Conservation (phyloP, 2,329 filamentous ascomycete species). For the Metarhizium brunneum region DNA sequence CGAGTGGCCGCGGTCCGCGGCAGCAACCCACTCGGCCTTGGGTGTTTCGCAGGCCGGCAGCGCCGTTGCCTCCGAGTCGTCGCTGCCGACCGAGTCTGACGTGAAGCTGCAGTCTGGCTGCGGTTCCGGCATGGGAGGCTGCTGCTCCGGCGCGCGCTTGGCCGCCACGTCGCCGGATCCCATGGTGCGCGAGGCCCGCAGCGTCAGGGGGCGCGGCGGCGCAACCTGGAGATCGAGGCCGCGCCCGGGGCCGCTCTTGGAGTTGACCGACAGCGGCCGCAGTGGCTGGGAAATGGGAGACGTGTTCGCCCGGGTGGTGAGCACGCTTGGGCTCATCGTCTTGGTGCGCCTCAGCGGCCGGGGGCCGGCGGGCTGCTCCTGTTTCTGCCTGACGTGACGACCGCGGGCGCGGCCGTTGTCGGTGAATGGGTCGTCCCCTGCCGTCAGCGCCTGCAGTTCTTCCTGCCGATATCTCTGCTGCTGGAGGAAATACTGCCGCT, state of each 20-base stretch:
- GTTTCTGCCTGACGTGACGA: constrained; percentile 1
- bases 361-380: constrained; percentile 5
- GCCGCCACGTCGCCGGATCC: constrained; percentile 10
- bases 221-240: not conserved
- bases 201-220: constrained; percentile 1
- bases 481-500: constrained; percentile 3
- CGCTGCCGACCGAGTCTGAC: constrained; percentile 15
- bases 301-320: not conserved
- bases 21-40: constrained; percentile 3
- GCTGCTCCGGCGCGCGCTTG: constrained; percentile 5
- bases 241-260: not conserved
- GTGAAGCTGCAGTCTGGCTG: constrained; percentile 16
- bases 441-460: not conserved
- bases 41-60: constrained; percentile 9
- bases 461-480: not conserved
- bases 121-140: not conserved
- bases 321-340: constrained; percentile 13
- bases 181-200: constrained; percentile 5
- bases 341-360: constrained; percentile 11
- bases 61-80: constrained; percentile 11
- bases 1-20: constrained; percentile 4
- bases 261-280: not conserved
- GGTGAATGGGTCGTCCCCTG: constrained; percentile 22
- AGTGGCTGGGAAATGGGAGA: not conserved
- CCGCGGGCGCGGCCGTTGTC: constrained; percentile 7